Evolutionary conservation across 2,329 filamentous ascomycete genomes (phyloP).

Genomic region (Akanthomyces muscarius): DNA sequence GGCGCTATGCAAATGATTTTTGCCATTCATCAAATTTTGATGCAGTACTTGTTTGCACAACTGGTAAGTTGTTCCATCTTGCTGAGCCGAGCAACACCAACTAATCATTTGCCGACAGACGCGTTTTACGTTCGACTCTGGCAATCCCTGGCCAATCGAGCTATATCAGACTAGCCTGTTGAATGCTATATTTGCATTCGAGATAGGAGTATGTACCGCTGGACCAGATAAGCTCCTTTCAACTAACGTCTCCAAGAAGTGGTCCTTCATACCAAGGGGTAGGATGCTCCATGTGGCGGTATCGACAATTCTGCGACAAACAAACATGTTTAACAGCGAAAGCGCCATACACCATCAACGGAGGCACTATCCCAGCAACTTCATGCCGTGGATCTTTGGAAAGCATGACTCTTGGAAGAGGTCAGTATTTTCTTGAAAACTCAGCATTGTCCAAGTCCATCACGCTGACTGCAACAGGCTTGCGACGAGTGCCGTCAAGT

Average conservation of each 20-base stretch:
- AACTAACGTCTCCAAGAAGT: conserved; percentile 25
- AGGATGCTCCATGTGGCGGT: conserved; percentile 34
- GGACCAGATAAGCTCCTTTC: not conserved
- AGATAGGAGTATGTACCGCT: conserved; percentile 5
- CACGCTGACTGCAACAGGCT: conserved; percentile 28
- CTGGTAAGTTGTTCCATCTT: not conserved
- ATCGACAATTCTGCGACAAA: conserved; percentile 31
- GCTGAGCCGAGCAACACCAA: not conserved
- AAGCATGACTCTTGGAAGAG: conserved; percentile 34
- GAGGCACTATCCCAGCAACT: conserved; percentile 34
- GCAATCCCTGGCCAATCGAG: conserved; percentile 11
- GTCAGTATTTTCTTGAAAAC: conserved; percentile 22
- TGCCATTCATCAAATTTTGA: conserved; percentile 14
- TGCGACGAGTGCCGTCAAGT: conserved; percentile 32
- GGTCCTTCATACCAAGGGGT: conserved; percentile 29
- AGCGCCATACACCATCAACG: conserved; percentile 33
- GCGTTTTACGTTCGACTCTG: conserved; percentile 11
- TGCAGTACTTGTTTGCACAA: conserved; percentile 13
- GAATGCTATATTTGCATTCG: conserved; percentile 15
- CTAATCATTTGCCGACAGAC: conserved; percentile 2
- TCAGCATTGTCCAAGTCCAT: not conserved
- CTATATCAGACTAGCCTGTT: conserved; percentile 11
- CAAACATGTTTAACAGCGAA: conserved; percentile 34
- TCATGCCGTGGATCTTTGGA: conserved; percentile 32
- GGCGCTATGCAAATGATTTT: conserved; percentile 10